Conservation (phyloP, 2,329 filamentous ascomycete species). For the Cyanodermella asteris region DNA sequence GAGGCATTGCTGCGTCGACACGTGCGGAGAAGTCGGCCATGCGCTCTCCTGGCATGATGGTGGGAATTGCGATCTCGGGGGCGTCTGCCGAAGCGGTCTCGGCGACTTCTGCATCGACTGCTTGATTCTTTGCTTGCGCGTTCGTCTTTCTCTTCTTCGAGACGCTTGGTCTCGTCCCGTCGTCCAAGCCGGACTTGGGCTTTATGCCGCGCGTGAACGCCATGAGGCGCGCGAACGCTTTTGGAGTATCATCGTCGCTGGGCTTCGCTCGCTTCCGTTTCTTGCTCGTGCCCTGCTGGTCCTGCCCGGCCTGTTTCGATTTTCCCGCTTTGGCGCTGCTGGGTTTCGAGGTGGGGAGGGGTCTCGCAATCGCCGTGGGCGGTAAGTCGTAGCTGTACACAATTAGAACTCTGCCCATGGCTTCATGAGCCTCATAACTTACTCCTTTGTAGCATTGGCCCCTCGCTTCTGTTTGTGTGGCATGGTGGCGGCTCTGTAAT, state of each 20-base stretch:
- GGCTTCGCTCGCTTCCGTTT: constrained; percentile 27
- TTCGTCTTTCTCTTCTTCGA: constrained; percentile 5
- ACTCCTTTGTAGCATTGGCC: constrained; percentile 21
- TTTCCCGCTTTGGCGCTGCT: constrained; percentile 17
- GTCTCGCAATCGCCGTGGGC: constrained; percentile 34
- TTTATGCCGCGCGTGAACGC: constrained; percentile 42
- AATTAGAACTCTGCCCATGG: no score
- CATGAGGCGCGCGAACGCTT: constrained; percentile 74
- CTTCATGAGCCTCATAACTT: no score
- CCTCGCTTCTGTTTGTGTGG: constrained; percentile 69
- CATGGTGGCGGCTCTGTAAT: constrained; percentile 34
- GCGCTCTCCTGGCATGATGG: constrained; percentile 64
- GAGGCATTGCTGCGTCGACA: constrained; percentile 64
- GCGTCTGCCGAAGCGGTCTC: constrained; percentile 10
- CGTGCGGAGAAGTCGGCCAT: constrained; percentile 61
- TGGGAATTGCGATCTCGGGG: constrained; percentile 34
- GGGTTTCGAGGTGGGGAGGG: constrained; percentile 32
- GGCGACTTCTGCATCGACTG: constrained; percentile 22
- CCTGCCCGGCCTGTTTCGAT: constrained; percentile 15
- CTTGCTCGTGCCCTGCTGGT: constrained; percentile 22
- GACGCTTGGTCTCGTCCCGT: constrained; percentile 30
- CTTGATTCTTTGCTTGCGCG: constrained; percentile 21
- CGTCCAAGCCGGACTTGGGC: constrained; percentile 43
- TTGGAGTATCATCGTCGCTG: constrained; percentile 54
- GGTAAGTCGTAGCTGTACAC: constrained; percentile 39